Percentiles rank a stretch among this genome's conserved stretches.
phyloP scores from a whole-genome alignment of 306 rosid species.

The Pyrus pyrifolia region DNA sequence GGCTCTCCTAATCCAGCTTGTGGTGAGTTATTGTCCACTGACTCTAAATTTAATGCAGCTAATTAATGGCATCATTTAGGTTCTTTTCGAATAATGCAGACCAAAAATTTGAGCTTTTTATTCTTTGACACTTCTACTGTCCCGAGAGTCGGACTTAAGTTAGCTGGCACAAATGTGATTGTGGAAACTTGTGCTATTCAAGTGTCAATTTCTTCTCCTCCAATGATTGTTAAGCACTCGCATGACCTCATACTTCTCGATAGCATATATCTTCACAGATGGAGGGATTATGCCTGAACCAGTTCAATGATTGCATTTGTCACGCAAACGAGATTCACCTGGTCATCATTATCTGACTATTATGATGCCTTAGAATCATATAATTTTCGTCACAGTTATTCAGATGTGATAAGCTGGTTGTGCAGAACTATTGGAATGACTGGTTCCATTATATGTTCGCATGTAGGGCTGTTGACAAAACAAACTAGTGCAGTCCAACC shows the following conservation, averaged over 20 bases:
- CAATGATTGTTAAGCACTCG: neutral
- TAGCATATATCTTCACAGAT: neutral
- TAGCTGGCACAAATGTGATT: neutral
- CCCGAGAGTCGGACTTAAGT: neutral
- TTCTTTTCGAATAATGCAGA: neutral
- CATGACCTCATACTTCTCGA: neutral
- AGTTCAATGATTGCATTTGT: neutral
- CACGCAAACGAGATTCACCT: neutral
- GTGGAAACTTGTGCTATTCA: neutral
- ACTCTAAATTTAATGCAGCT: neutral
- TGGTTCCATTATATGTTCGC: neutral
- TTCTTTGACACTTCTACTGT: neutral
- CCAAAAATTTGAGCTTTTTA: neutral
- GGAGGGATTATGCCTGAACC: neutral
- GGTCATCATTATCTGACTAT: neutral
- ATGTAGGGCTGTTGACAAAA: neutral
- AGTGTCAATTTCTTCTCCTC: neutral
- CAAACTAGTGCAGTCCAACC: neutral
- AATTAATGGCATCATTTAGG: neutral
- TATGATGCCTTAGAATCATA: neutral
- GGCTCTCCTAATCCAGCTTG: constrained; percentile 91
- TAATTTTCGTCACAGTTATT: neutral
- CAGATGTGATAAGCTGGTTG: neutral
- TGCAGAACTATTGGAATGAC: neutral
- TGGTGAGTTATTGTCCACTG: constrained; percentile 53